Evolutionary conservation across 1,139 yeast genomes (phyloP).

Genomic region (Blastobotrys arbuscula): DNA sequence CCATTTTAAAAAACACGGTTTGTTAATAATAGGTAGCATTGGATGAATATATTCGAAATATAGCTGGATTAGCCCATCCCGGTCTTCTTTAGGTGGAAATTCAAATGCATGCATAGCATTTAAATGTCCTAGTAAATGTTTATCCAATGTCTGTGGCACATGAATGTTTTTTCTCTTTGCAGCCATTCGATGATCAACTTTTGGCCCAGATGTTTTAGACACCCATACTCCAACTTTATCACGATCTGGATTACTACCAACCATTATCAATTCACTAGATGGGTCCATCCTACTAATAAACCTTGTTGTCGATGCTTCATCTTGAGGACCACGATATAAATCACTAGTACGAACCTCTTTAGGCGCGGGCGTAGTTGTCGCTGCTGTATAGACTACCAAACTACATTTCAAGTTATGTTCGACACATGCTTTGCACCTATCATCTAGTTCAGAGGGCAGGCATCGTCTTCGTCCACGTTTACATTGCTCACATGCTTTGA

Average conservation of each 20-base stretch:
- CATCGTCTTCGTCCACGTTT: constrained; percentile 32
- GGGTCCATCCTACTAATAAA: constrained; percentile 22
- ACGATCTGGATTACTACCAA: constrained; percentile 15
- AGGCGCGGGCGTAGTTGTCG: not conserved
- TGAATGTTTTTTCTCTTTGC: constrained; percentile 6
- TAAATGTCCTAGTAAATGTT: constrained; percentile 18
- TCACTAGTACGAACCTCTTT: constrained; percentile 13
- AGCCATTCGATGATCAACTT: not conserved
- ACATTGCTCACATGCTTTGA: constrained; percentile 42
- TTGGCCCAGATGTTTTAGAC: constrained; percentile 4
- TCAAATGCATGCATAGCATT: constrained; percentile 41
- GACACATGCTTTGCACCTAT: constrained; percentile 18
- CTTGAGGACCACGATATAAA: constrained; percentile 8
- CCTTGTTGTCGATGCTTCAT: constrained; percentile 9
- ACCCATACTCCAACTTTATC: constrained; percentile 22
- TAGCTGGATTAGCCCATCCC: constrained; percentile 46
- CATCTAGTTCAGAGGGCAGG: constrained; percentile 12
- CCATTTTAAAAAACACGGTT: constrained; percentile 11
- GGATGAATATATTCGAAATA: constrained; percentile 58
- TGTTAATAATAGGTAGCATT: constrained; percentile 53
- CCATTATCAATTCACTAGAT: constrained; percentile 18
- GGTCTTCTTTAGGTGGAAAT: constrained; percentile 47
- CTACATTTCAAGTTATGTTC: constrained; percentile 18
- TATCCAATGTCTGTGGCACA: constrained; percentile 18
- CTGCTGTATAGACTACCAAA: not conserved